Conservation (phyloP, 768 basidiomycete species). For the Agaricus blazei region DNA sequence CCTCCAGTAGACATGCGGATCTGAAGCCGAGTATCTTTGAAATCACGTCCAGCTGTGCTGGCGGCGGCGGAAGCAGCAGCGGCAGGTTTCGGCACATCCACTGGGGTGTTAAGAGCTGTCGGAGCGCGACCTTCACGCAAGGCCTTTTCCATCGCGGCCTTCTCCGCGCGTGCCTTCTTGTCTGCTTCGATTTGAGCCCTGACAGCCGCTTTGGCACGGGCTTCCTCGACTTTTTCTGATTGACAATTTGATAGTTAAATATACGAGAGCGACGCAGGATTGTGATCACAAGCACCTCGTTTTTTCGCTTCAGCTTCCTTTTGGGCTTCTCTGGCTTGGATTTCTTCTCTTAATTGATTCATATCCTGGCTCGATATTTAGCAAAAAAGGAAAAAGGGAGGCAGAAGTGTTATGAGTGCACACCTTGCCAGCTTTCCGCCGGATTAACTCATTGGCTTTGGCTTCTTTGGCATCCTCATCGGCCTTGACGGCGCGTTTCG, state of each 20-base stretch:
- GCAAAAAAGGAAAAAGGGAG: neutral
- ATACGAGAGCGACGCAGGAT: neutral
- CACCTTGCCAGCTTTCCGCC: constrained; percentile 83
- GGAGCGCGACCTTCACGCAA: constrained; percentile 68
- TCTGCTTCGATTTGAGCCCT: constrained; percentile 88
- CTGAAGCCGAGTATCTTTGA: constrained; percentile 84
- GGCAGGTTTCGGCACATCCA: constrained; percentile 26
- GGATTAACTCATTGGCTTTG: constrained; percentile 69
- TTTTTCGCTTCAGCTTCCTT: constrained; percentile 82
- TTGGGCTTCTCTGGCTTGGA: constrained; percentile 71
- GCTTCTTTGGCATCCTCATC: constrained; percentile 69
- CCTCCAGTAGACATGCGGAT: constrained; percentile 83
- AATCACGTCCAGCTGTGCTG: constrained; percentile 63
- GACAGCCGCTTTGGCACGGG: constrained; percentile 77
- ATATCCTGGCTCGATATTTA: constrained; percentile 46
- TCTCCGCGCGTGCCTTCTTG: constrained; percentile 83
- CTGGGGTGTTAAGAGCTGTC: constrained; percentile 16
- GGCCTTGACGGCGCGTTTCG: constrained; percentile 71
- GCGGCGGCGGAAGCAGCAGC: constrained; percentile 30
- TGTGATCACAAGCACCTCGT: constrained; percentile 45
- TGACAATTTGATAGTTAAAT: neutral
- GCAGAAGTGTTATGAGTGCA: constrained; percentile 4
- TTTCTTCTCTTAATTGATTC: constrained; percentile 66
- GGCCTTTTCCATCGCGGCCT: constrained; percentile 87
- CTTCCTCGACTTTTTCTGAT: constrained; percentile 86